Base-by-base conservation (phyloP, 495 filamentous ascomycete species). In the Penicillium canariense region DNA sequence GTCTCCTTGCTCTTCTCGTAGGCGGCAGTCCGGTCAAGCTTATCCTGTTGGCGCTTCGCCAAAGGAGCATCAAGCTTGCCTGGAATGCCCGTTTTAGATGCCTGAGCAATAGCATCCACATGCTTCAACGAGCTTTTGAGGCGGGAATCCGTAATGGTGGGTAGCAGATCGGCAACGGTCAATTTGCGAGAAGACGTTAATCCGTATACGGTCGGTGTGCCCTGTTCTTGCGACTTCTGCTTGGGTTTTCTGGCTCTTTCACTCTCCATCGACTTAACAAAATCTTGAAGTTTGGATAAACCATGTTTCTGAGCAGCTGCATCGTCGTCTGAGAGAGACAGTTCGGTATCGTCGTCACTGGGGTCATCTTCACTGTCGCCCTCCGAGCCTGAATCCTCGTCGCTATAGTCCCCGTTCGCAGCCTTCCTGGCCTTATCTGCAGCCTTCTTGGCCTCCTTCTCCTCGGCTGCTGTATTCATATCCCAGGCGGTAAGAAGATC, bases 1-100 rank as follows among this genome's bases (percentile, higher is more conserved):
- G 90, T 90, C 69, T 97, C 87, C 62, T 91, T 96, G 38, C 90
- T 93, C 75, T 96, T 90, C 27, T 91, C 83, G 65, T 90, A 96
- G 1, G 94, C 94, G 12, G 84, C 92, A 46, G 71, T 68, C n/a
- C 94, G 88, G 60, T 96, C 86, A 5, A 97, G 68, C 42, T 85
- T 84, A 63, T 96, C 93, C 63, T 97, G 91, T 57, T 96, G 89
- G 40, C 94, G 84, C 65, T 90, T 96, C 3, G 92, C 81, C 11
- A 97, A 80, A 27, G 95, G 93, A 9, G 90, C 86, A 20, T 87
- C 86, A 11, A 97, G 80, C 64, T 91, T 95, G 44, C 88, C 86
- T 5, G 81, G 75, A 14, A 85, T 72, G 1, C 82, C 82, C 14
- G 68, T 56, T 46, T 62, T 65, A 22, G 77, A 66, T 74, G 59